Evolutionary conservation across 2,329 filamentous ascomycete genomes (phyloP).

Genomic region (Xylaria sp.): DNA sequence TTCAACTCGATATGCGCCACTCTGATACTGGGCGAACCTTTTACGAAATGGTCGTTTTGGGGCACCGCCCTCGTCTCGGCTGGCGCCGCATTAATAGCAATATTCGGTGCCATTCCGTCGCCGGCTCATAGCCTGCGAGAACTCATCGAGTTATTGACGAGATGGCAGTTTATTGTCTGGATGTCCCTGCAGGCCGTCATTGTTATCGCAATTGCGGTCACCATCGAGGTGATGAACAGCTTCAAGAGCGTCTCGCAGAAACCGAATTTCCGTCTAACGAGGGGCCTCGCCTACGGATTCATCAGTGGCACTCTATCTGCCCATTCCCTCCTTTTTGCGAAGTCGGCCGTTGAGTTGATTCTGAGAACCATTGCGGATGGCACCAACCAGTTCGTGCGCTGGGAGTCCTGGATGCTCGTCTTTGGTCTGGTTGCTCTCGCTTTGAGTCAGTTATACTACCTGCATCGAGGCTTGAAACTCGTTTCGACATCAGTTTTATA

Average conservation of each 20-base stretch:
- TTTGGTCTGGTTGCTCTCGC: constrained; percentile 75
- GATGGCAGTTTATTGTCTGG: constrained; percentile 78
- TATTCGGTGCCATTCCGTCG: constrained; percentile 89
- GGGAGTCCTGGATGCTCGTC: constrained; percentile 91
- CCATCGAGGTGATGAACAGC: constrained; percentile 51
- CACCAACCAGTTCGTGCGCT: constrained; percentile 88
- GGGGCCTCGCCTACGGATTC: constrained; percentile 82
- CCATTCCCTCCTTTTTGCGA: constrained; percentile 87
- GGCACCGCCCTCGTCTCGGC: constrained; percentile 83
- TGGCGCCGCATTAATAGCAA: constrained; percentile 86
- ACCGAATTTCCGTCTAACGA: constrained; percentile 64
- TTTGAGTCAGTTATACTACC: constrained; percentile 86
- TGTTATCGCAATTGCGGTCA: constrained; percentile 61
- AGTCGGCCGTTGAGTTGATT: constrained; percentile 91
- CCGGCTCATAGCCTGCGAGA: constrained; percentile 84
- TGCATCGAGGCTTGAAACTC: constrained; percentile 88
- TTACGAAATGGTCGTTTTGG: constrained; percentile 86
- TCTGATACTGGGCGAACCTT: constrained; percentile 85
- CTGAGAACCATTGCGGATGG: constrained; percentile 79
- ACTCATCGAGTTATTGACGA: constrained; percentile 67
- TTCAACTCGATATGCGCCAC: constrained; percentile 99
- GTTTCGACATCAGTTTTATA: constrained; percentile 95
- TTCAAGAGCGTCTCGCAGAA: constrained; percentile 52
- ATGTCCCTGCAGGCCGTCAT: constrained; percentile 74
- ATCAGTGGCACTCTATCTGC: constrained; percentile 91